A percentile compares a stretch with the other conserved stretches of the same genome.
Conservation (phyloP, 345 rosid species). For the Linum trigynum region DNA sequence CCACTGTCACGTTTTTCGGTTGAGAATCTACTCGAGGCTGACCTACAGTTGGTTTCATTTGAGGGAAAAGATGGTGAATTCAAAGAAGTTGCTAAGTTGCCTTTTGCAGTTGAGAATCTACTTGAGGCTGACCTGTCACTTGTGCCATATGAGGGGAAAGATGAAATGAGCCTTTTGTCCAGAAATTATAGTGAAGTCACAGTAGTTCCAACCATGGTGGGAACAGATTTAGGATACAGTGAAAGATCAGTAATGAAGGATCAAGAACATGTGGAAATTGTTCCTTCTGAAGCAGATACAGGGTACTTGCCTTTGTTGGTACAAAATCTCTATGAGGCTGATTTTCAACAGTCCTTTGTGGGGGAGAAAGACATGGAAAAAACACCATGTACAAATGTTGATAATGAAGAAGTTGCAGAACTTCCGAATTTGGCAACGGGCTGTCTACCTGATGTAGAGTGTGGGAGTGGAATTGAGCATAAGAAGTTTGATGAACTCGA, state of each 20-base stretch:
- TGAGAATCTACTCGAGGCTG: too few relatives aligned
- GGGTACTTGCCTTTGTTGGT: slow-evolving; percentile 13
- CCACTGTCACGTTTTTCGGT: too few relatives aligned
- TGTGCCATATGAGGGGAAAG: neutral
- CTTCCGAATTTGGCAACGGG: too few relatives aligned
- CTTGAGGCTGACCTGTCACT: neutral
- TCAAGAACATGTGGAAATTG: slow-evolving; percentile 4
- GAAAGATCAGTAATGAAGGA: slow-evolving; percentile 7
- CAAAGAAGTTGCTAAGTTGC: neutral
- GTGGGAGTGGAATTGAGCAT: neutral
- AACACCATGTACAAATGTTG: too few relatives aligned
- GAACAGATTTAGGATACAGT: neutral
- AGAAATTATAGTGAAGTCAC: neutral
- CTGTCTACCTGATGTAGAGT: too few relatives aligned
- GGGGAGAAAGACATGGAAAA: too few relatives aligned
- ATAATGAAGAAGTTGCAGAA: neutral
- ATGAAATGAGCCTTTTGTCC: neutral
- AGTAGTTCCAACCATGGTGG: neutral
- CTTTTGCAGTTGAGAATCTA: neutral
- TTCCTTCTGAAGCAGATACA: slow-evolving; percentile 9
- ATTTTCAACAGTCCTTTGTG: neutral
- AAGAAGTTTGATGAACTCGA: neutral
- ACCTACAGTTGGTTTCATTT: too few relatives aligned
- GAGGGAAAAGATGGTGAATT: too few relatives aligned
- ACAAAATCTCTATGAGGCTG: slow-evolving; percentile 9